phyloP scores from a whole-genome alignment of 106 monocot species.

The Dioscorea zingiberensis region DNA sequence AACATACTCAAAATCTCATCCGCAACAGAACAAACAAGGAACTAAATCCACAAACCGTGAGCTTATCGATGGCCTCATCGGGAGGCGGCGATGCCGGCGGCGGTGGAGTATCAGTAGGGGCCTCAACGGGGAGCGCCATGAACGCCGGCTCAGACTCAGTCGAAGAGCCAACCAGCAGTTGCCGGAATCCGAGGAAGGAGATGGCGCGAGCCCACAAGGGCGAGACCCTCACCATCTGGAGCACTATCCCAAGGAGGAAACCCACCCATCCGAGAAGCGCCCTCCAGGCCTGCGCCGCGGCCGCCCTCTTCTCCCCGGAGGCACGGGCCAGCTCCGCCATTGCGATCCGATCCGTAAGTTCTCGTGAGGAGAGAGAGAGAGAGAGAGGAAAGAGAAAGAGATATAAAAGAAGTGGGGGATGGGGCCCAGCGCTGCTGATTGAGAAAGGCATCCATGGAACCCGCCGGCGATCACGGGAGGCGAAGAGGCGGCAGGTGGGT shows the following conservation, averaged over 20 bases:
- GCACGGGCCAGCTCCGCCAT: neutral
- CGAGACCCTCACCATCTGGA: constrained; percentile 47
- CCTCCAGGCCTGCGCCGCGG: constrained; percentile 18
- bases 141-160: constrained; percentile 12
- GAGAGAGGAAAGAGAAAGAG: no score
- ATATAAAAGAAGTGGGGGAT: no score
- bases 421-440: no score
- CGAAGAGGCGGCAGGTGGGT: no score
- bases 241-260: constrained; percentile 27
- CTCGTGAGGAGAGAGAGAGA: no score
- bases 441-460: no score
- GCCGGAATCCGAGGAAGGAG: constrained; percentile 47
- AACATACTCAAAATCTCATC: no score
- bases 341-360: no score
- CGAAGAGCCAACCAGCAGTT: constrained; percentile 24
- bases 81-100: neutral
- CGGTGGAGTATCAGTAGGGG: constrained; percentile 25
- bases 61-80: constrained; percentile 17
- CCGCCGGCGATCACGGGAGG: no score
- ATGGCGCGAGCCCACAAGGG: constrained; percentile 44
- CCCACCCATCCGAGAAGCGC: constrained; percentile 37
- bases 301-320: constrained; percentile 13
- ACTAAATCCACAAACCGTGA: constrained; percentile 22
- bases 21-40: no score
- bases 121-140: constrained; percentile 13